Conservation (phyloP, 2,329 filamentous ascomycete genomes). For the Colletotrichum euphorbiae region DNA sequence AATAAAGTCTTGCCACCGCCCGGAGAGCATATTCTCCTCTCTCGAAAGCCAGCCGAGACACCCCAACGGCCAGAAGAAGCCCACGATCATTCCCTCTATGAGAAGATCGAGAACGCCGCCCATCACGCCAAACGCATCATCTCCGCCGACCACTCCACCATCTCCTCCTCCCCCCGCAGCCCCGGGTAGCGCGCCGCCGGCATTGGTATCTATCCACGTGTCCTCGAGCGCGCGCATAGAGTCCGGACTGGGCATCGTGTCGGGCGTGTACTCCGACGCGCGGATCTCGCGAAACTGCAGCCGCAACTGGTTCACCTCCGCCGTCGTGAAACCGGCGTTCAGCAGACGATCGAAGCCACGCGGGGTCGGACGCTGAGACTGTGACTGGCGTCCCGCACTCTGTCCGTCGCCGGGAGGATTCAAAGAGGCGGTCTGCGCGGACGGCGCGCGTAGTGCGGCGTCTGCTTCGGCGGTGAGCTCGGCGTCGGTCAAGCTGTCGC, state of each 20-base stretch:
- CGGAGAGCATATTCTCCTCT: conserved; percentile 88
- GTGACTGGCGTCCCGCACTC: not conserved
- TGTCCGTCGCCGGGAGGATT: not conserved
- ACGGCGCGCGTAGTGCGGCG: conserved; percentile 49
- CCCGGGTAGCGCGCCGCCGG: conserved; percentile 50
- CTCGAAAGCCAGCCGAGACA: conserved; percentile 86
- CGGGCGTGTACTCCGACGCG: conserved; percentile 83
- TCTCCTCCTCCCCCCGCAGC: conserved; percentile 42
- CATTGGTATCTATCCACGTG: conserved; percentile 84
- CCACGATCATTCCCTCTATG: conserved; percentile 87
- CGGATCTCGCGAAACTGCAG: conserved; percentile 91
- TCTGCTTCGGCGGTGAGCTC: conserved; percentile 78
- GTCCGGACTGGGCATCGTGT: conserved; percentile 85
- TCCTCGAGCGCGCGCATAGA: conserved; percentile 85
- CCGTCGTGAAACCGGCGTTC: conserved; percentile 80
- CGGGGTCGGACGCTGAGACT: conserved; percentile 41
- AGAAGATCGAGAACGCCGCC: conserved; percentile 81
- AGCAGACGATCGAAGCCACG: conserved; percentile 91
- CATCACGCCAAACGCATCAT: conserved; percentile 57
- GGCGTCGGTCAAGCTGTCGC: conserved; percentile 73
- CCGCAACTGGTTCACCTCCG: conserved; percentile 86
- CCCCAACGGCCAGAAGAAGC: conserved; percentile 94
- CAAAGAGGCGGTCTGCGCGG: conserved; percentile 33
- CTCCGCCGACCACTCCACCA: conserved; percentile 59
- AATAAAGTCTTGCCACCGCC: conserved; percentile 87